Base-by-base conservation (phyloP, 306 rosid genomes). In the Castanopsis chinensis region DNA sequence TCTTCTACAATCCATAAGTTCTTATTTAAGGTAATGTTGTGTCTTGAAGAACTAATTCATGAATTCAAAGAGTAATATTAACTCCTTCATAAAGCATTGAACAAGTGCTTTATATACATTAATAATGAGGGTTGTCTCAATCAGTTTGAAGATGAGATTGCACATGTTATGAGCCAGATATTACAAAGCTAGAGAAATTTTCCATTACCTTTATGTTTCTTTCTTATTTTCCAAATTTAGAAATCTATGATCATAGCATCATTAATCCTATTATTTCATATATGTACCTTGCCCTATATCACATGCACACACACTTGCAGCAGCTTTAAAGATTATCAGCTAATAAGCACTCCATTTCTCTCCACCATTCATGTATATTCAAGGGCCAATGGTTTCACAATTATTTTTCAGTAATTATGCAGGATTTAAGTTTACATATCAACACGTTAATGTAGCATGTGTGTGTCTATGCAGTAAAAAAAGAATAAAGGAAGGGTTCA, bases 161-260 rank as follows among this genome's bases (percentile, higher is more conserved):
- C 97, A 88, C 97, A 88, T 86, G 97, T 80, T 65, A 87, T 77
- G 87, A 77, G 84, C 81, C 88, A 89, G 87, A 81, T 75, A 79
- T 86, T 84, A 82, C 89, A 85, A 83, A 87, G 76, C 73, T 20
- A 78, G 77, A 89, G 85, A 83, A 86, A 61, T 56, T 87, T 86
- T 76, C 67, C 76, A 74, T 20, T 68, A 82, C 76, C 86, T 79
- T 79, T 80, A 80, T 76, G 90, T 72, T 83, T 80, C 91, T 84
- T 85, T 71, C 82, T 67, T 37, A 78, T 60, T 57, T 83, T 83
- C 89, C 84, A 87, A 88, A 84, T 84, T 79, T 70, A 89, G 90
- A 76, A 88, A 76, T 71, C 91, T 88, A 88, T 80, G 83, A 13
- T 49, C 3, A 85, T 76, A 75, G 80, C 82, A 74, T 81, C 77